These are phyloP conservation scores for Adiantum capillusveneris DNA, from an alignment of 75 land plant genomes.

Conservation along the genomic window DNA sequence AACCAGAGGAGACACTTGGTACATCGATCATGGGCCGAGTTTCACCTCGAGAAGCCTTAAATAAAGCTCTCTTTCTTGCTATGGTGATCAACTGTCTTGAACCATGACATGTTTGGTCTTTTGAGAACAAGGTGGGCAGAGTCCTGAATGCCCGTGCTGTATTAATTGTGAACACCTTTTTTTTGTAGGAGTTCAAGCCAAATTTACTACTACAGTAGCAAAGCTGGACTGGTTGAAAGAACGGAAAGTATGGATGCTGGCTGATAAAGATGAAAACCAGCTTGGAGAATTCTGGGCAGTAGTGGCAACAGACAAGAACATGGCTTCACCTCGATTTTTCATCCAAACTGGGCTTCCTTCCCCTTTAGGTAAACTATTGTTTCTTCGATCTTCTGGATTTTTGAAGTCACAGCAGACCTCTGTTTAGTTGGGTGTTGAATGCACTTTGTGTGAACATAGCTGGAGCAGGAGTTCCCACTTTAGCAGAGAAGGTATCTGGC, in stretches of 20 bases:
- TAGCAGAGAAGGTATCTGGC: constrained; percentile 36
- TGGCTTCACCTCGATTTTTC: constrained; percentile 45
- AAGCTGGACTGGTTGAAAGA: constrained; percentile 53
- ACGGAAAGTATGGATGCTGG: constrained; percentile 42
- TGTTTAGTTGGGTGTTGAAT: background rate
- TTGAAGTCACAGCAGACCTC: no score
- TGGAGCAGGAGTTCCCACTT: constrained; percentile 31
- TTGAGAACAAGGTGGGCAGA: no score
- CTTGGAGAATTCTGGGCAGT: constrained; percentile 56
- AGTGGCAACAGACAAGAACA: constrained; percentile 64
- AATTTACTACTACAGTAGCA: constrained; percentile 50
- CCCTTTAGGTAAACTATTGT: constrained; percentile 41
- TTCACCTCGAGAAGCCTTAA: no score
- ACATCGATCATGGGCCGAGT: no score
- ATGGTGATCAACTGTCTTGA: no score
- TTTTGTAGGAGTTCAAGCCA: constrained; percentile 52
- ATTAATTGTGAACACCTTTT: no score
- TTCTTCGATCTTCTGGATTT: no score
- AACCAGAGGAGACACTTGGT: no score
- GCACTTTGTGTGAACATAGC: constrained; percentile 26
- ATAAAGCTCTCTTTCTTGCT: no score
- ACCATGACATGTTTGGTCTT: no score
- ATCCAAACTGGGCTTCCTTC: constrained; percentile 41
- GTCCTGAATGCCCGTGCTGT: no score
- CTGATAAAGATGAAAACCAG: constrained; percentile 38